Evolutionary conservation across 441 rosid species (phyloP).

Genomic region (Manihot esculenta): DNA sequence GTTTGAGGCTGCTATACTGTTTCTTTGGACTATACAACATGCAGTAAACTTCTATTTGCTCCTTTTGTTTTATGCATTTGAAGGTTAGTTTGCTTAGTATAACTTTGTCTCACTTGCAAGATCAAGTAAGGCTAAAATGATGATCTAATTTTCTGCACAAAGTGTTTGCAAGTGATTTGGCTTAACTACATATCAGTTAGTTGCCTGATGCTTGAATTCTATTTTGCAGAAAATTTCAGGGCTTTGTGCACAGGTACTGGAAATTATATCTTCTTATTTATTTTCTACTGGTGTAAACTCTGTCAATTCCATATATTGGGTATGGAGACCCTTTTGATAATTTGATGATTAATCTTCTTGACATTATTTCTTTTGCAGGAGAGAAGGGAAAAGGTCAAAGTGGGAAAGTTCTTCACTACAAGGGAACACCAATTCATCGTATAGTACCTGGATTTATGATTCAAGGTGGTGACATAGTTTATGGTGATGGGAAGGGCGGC

Average conservation of each 20-base stretch:
- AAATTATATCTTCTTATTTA: conserved; percentile 6
- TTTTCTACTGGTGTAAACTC: conserved; percentile 1
- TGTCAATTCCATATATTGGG: neutral
- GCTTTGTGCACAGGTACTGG: conserved; percentile 84
- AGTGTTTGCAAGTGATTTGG: neutral
- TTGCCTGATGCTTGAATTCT: conserved; percentile 24
- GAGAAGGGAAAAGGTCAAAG: conserved; percentile 57
- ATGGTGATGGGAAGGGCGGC: conserved; percentile 69
- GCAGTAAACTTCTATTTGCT: neutral
- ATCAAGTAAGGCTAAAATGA: neutral
- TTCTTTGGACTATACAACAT: neutral
- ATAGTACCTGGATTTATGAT: conserved; percentile 88
- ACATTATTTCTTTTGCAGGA: conserved; percentile 40
- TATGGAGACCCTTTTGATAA: neutral
- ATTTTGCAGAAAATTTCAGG: conserved; percentile 84
- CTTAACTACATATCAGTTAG: neutral
- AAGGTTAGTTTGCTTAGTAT: neutral
- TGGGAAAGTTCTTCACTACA: conserved; percentile 68
- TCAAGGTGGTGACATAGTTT: conserved; percentile 87
- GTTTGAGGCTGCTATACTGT: neutral
- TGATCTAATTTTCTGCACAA: neutral
- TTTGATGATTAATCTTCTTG: conserved; percentile 11
- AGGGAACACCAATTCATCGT: conserved; percentile 87
- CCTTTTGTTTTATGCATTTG: neutral
- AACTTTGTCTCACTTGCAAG: too few relatives aligned